A percentile compares a stretch with the other conserved stretches of the same genome.
These are phyloP conservation scores for Zoysia japonica DNA, from an alignment of 176 grass and related monocot species.

Conservation along the genomic window DNA sequence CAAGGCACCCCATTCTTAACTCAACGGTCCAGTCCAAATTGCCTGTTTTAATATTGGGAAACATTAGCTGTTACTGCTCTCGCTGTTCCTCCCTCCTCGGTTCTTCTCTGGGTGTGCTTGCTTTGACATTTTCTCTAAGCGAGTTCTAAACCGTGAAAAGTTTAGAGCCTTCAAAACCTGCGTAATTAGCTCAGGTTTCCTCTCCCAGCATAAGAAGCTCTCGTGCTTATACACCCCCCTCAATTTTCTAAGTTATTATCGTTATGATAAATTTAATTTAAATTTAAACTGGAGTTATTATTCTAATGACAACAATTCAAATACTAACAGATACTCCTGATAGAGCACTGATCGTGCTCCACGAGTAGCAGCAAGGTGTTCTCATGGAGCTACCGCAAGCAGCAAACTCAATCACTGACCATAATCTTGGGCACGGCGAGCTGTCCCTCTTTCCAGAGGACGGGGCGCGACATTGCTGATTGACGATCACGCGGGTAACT, in stretches of 20 bases:
- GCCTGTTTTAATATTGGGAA: slow-evolving; percentile 31
- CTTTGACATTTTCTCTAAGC: not conserved
- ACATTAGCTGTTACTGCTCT: slow-evolving; percentile 39
- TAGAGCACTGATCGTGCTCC: too few relatives aligned
- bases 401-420: slow-evolving; percentile 9
- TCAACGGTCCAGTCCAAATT: slow-evolving; percentile 37
- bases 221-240: not conserved
- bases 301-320: too few relatives aligned
- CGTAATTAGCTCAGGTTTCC: not conserved
- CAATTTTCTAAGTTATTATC: too few relatives aligned
- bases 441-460: slow-evolving; percentile 21
- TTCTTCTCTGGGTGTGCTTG: slow-evolving; percentile 15
- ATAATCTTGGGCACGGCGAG: not conserved
- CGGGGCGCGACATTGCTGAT: slow-evolving; percentile 20
- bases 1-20: slow-evolving; percentile 30
- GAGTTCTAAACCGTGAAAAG: too few relatives aligned
- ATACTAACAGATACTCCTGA: too few relatives aligned
- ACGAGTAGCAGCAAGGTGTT: too few relatives aligned
- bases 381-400: not conserved
- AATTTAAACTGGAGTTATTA: too few relatives aligned
- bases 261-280: too few relatives aligned
- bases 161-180: too few relatives aligned
- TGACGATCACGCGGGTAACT: slow-evolving; percentile 5
- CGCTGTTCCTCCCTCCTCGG: not conserved
- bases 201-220: not conserved